A percentile compares a stretch with the other conserved stretches of the same genome.
phyloP scores from a whole-genome alignment of 306 rosid species.

The Casuarina glauca region DNA sequence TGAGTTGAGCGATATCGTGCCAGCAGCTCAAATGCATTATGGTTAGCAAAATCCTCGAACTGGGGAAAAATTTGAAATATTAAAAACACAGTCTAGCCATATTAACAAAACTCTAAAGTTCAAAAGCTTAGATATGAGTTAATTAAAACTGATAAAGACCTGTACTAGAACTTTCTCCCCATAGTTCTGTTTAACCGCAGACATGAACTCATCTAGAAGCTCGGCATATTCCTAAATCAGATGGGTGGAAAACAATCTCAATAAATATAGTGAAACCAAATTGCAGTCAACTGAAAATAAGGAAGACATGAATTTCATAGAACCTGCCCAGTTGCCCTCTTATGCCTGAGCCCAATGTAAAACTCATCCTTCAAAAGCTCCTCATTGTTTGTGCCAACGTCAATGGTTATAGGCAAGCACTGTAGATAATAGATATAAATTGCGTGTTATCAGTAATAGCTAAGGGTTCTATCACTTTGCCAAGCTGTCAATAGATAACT shows the following conservation, averaged over 20 bases:
- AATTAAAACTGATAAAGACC: conserved; percentile 52
- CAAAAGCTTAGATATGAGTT: conserved; percentile 1
- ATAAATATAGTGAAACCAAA: background rate
- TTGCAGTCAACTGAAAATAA: background rate
- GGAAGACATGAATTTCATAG: conserved; percentile 13
- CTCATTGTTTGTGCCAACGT: conserved; percentile 97
- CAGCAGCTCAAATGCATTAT: conserved; percentile 91
- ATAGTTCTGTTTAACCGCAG: conserved; percentile 85
- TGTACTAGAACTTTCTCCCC: conserved; percentile 91
- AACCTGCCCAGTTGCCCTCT: conserved; percentile 92
- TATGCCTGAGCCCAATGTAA: conserved; percentile 83
- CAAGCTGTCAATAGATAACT: background rate
- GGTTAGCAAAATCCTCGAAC: conserved; percentile 97
- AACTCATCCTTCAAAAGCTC: conserved; percentile 80
- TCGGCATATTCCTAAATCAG: conserved; percentile 78
- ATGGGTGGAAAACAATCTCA: conserved; percentile 22
- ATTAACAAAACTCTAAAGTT: conserved; percentile 6
- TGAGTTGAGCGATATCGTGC: conserved; percentile 71
- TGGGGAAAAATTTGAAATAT: conserved; percentile 31
- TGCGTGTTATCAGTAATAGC: conserved; percentile 8
- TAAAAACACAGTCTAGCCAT: conserved; percentile 17
- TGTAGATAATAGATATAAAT: conserved; percentile 38
- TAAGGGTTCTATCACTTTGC: background rate
- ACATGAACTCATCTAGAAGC: conserved; percentile 95
- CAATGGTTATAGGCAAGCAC: conserved; percentile 97